phyloP scores from a whole-genome alignment of 1,284 basidiomycete genomes.

The Boletus sp. region DNA sequence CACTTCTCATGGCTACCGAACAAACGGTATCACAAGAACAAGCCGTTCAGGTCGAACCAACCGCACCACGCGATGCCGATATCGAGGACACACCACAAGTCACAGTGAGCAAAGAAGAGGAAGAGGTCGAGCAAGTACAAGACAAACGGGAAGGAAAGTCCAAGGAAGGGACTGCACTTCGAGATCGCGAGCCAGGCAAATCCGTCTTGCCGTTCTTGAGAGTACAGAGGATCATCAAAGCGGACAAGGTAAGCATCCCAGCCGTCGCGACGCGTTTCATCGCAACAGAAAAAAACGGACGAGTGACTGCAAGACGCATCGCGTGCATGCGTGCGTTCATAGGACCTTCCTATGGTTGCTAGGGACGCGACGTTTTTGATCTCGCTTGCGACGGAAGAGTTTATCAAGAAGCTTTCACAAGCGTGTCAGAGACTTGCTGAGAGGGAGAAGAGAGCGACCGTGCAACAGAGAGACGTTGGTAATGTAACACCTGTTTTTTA shows the following conservation, averaged over 20 bases:
- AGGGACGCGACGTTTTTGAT: slow-evolving; percentile 73
- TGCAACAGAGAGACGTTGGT: slow-evolving; percentile 74
- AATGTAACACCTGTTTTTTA: slow-evolving; percentile 17
- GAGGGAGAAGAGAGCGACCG: slow-evolving; percentile 61
- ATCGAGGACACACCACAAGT: slow-evolving; percentile 8
- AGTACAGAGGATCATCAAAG: slow-evolving; percentile 78
- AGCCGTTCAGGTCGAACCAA: slow-evolving; percentile 3
- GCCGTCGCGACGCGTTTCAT: not conserved
- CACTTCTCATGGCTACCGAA: slow-evolving; percentile 19
- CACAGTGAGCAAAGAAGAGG: not conserved
- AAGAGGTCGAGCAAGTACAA: not conserved
- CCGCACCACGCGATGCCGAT: slow-evolving; percentile 8
- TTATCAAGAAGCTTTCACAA: slow-evolving; percentile 63
- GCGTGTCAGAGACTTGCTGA: slow-evolving; percentile 61
- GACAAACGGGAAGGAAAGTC: slow-evolving; percentile 21
- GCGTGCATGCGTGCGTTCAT: not conserved
- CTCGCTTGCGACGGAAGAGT: slow-evolving; percentile 75
- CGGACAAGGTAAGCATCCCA: slow-evolving; percentile 58
- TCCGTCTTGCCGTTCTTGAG: slow-evolving; percentile 67
- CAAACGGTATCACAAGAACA: slow-evolving; percentile 6
- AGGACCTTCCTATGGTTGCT: slow-evolving; percentile 74
- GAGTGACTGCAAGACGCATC: slow-evolving; percentile 2
- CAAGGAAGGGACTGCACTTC: slow-evolving; percentile 17
- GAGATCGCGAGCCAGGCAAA: slow-evolving; percentile 55
- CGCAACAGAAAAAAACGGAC: not conserved